Conservation (phyloP, 2,329 filamentous ascomycete genomes). For the Beauveria brongniartii region DNA sequence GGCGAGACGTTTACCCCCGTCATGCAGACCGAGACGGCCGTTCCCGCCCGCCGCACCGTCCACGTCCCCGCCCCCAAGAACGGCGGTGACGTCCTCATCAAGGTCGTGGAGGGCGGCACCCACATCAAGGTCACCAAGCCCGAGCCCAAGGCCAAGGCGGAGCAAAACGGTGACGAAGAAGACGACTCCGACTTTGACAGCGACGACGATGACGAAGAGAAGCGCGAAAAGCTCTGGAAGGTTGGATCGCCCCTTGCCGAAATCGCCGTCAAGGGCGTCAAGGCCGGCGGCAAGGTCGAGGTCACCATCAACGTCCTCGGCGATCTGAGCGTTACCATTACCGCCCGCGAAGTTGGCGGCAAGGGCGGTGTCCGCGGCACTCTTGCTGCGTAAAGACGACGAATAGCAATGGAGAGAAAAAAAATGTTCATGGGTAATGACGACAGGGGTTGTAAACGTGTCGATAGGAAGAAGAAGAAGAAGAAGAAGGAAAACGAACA, state of each 20-base stretch:
- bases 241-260: constrained; percentile 75
- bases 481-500: not conserved
- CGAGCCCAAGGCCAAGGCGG: constrained; percentile 68
- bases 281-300: constrained; percentile 87
- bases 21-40: constrained; percentile 77
- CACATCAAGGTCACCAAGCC: constrained; percentile 92
- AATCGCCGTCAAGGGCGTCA: constrained; percentile 71
- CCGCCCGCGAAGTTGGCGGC: constrained; percentile 76
- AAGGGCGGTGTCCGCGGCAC: constrained; percentile 74
- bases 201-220: constrained; percentile 70
- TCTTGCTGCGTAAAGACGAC: constrained; percentile 21
- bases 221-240: constrained; percentile 88
- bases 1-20: constrained; percentile 71
- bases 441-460: not conserved
- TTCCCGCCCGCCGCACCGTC: constrained; percentile 78
- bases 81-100: constrained; percentile 81
- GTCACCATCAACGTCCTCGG: constrained; percentile 81
- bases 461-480: not conserved
- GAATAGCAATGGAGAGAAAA: not conserved
- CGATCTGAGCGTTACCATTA: constrained; percentile 72
- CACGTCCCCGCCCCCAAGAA: constrained; percentile 68
- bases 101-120: constrained; percentile 77
- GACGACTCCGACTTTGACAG: constrained; percentile 50
- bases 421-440: not conserved
- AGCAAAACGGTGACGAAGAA: constrained; percentile 56